These are phyloP conservation scores for Arthrobotrys conoides DNA, from an alignment of 2,329 filamentous ascomycete species.

Conservation along the genomic window DNA sequence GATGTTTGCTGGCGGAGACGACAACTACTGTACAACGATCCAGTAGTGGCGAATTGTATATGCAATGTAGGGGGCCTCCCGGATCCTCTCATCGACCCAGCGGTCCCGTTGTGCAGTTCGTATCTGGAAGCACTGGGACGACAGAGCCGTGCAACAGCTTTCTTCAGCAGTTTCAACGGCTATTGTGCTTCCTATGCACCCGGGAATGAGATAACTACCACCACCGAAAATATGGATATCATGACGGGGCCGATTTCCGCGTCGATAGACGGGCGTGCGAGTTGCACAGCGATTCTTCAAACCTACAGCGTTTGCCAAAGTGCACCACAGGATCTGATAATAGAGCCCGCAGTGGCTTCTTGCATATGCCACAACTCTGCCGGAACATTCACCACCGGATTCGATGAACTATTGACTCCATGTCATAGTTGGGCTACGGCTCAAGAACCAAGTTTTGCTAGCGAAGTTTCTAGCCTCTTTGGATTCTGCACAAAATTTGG, in stretches of 20 bases:
- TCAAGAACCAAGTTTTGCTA: constrained; percentile 37
- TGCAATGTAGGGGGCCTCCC: constrained; percentile 43
- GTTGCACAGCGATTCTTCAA: constrained; percentile 29
- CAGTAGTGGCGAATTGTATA: constrained; percentile 41
- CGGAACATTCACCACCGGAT: constrained; percentile 42
- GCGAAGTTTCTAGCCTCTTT: constrained; percentile 40
- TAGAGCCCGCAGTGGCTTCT: constrained; percentile 43
- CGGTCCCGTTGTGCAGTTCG: constrained; percentile 39
- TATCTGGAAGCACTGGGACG: constrained; percentile 24
- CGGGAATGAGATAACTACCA: not conserved
- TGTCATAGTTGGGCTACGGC: constrained; percentile 48
- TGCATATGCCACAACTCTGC: constrained; percentile 42
- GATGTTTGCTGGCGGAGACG: constrained; percentile 38
- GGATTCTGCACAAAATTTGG: constrained; percentile 54
- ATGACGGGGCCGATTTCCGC: constrained; percentile 4
- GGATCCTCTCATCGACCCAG: constrained; percentile 40
- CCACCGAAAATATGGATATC: not conserved
- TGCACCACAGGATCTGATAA: constrained; percentile 45
- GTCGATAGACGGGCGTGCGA: constrained; percentile 11
- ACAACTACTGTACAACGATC: constrained; percentile 30
- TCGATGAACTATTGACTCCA: constrained; percentile 37
- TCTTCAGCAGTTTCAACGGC: constrained; percentile 50
- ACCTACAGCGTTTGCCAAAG: constrained; percentile 35
- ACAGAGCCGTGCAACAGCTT: constrained; percentile 12
- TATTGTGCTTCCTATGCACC: constrained; percentile 49